These are phyloP conservation scores for Pharnaceum exiguum DNA, from an alignment of 148 eudicot genomes.

Conservation along the genomic window DNA sequence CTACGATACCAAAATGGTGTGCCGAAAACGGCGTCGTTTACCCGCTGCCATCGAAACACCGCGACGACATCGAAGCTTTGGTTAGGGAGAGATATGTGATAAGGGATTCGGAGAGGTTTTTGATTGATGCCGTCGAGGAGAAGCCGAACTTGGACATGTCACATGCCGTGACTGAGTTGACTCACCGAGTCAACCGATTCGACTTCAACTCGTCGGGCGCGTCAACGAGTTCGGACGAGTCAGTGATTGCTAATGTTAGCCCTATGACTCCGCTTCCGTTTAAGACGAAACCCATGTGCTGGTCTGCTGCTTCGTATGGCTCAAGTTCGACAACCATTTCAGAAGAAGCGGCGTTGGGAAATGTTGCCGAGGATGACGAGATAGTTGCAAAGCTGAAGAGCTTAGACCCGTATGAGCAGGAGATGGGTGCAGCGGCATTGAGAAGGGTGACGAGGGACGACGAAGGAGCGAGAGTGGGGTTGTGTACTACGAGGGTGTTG, in stretches of 20 bases:
- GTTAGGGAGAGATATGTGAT: conserved; percentile 24
- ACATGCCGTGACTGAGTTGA: conserved; percentile 63
- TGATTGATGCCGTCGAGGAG: conserved; percentile 50
- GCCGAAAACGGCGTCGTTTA: conserved; percentile 22
- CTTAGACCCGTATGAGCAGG: conserved; percentile 53
- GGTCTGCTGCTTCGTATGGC: conserved; percentile 36
- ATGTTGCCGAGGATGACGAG: conserved; percentile 36
- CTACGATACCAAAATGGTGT: conserved; percentile 70
- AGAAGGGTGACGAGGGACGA: conserved; percentile 52
- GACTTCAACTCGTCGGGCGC: conserved; percentile 26
- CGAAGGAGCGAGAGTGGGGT: conserved; percentile 40
- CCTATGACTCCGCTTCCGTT: conserved; percentile 58
- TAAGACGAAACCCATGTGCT: conserved; percentile 63
- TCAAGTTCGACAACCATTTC: conserved; percentile 49
- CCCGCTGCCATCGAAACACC: conserved; percentile 31
- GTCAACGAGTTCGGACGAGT: conserved; percentile 79
- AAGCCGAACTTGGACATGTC: conserved; percentile 36
- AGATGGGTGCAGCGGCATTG: conserved; percentile 35
- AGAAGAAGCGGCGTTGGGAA: conserved; percentile 8
- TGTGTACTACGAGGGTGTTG: conserved; percentile 54
- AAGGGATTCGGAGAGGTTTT: conserved; percentile 45
- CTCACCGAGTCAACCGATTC: conserved; percentile 34
- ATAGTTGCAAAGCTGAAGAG: conserved; percentile 39
- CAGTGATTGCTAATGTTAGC: conserved; percentile 42
- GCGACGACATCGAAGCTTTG: conserved; percentile 24